Evolutionary conservation across 352 stramenopile genomes (phyloP).

Genomic region (Phytopythium oedochilum): DNA sequence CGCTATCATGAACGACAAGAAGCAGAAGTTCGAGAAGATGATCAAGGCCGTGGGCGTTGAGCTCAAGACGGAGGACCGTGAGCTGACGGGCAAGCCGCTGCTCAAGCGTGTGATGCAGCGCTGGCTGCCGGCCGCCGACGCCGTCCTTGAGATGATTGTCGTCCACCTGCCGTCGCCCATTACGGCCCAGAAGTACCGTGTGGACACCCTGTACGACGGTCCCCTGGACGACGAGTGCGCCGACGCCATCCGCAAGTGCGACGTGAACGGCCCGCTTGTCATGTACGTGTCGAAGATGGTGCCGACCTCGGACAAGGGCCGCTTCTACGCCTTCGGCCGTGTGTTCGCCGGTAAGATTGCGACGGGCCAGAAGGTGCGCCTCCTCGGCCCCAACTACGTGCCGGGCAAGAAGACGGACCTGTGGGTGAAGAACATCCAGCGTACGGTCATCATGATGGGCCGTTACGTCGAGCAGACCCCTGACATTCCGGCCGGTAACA

Average conservation of each 20-base stretch:
- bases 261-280: constrained; percentile 97
- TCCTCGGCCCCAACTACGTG: constrained; percentile 99
- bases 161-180: constrained; percentile 97
- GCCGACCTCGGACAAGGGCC: constrained; percentile 97
- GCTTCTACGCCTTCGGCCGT: constrained; percentile 99
- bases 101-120: constrained; percentile 99
- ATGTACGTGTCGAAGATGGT: constrained; percentile 99
- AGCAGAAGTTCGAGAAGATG: constrained; percentile 98
- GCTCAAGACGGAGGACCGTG: constrained; percentile 97
- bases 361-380: constrained; percentile 98
- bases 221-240: constrained; percentile 97
- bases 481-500: constrained; percentile 99
- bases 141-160: constrained; percentile 99
- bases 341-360: constrained; percentile 99
- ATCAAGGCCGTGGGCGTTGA: constrained; percentile 96
- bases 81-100: constrained; percentile 95
- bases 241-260: constrained; percentile 97
- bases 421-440: constrained; percentile 99
- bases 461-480: constrained; percentile 97
- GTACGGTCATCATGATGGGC: constrained; percentile 99
- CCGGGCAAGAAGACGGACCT: constrained; percentile 99
- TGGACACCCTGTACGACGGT: constrained; percentile 98
- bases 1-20: constrained; percentile 99
- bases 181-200: constrained; percentile 97
- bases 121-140: constrained; percentile 98